Conservation (phyloP, 2,329 filamentous ascomycete species). For the Calonectria hongkongensis region DNA sequence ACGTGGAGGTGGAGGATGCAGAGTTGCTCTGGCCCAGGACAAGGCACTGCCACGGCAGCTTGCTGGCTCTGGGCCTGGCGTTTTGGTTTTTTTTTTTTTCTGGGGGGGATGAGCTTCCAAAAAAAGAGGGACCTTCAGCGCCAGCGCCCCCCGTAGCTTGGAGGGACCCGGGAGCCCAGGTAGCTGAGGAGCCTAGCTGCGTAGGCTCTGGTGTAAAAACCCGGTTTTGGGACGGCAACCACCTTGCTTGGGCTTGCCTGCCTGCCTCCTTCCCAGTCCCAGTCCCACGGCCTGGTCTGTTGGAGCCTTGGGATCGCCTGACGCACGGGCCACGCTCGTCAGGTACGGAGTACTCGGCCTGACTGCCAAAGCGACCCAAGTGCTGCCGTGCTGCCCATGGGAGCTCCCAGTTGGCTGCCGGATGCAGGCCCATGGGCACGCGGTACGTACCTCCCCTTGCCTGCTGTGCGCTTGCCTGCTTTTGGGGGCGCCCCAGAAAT, state of each 20-base stretch:
- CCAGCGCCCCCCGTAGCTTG: conserved; percentile 1
- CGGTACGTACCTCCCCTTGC: conserved; percentile 6
- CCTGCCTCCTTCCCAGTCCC: background rate
- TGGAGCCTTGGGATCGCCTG: conserved; percentile 26
- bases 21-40: conserved; percentile 28
- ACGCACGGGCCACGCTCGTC: conserved; percentile 23
- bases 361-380: conserved; percentile 18
- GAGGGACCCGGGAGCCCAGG: conserved; percentile 1
- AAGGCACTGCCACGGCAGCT: conserved; percentile 32
- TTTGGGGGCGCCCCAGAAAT: conserved; percentile 13
- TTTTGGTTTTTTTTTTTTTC: conserved; percentile 40
- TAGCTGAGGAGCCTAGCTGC: conserved; percentile 2
- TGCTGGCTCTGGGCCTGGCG: conserved; percentile 20
- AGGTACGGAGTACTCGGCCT: conserved; percentile 25
- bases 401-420: background rate
- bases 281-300: conserved; percentile 1
- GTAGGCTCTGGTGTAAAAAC: conserved; percentile 4
- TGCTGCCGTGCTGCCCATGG: conserved; percentile 16
- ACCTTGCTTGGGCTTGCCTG: conserved; percentile 5
- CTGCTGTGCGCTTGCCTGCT: background rate
- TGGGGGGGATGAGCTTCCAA: conserved; percentile 49
- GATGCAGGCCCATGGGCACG: background rate
- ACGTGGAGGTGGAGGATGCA: conserved; percentile 37
- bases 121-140: conserved; percentile 37
- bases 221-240: conserved; percentile 16